Conservation (phyloP, 2,329 filamentous ascomycete genomes). For the Verticillium alfalfae region DNA sequence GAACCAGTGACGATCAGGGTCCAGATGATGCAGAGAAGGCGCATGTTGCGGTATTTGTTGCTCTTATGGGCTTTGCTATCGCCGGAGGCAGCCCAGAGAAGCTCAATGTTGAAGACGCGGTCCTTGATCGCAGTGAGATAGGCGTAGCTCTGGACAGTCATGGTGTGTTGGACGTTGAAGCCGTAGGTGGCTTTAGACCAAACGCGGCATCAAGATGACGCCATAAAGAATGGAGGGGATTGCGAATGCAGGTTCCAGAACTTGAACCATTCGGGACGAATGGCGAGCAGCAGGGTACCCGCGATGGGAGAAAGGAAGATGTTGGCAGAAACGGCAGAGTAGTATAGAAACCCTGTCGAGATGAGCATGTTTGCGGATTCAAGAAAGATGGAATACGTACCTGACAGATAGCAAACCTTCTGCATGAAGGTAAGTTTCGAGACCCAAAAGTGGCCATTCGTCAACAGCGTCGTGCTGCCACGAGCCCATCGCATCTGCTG, state of each 20-base stretch:
- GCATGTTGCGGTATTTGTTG: conserved; percentile 37
- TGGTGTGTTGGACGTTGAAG: conserved; percentile 34
- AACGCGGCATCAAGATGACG: conserved; percentile 28
- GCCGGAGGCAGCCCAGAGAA: conserved; percentile 31
- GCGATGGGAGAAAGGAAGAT: conserved; percentile 34
- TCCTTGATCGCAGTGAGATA: conserved; percentile 36
- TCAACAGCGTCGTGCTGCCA: conserved; percentile 32
- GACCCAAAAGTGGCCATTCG: conserved; percentile 32
- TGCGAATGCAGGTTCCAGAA: conserved; percentile 38
- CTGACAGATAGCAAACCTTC: conserved; percentile 34
- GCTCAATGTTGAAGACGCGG: conserved; percentile 28
- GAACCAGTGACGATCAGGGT: conserved; percentile 23
- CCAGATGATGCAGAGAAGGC: conserved; percentile 31
- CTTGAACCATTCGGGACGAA: conserved; percentile 32
- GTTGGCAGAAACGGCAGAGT: conserved; percentile 29
- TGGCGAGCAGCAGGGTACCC: conserved; percentile 31
- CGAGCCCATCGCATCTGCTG: conserved; percentile 38
- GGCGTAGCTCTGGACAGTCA: conserved; percentile 34
- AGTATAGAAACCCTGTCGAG: conserved; percentile 26
- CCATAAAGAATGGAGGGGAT: conserved; percentile 32
- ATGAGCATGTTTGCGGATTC: neutral
- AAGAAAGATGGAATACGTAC: conserved; percentile 10
- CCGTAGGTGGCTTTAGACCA: conserved; percentile 34
- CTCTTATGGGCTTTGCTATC: conserved; percentile 32
- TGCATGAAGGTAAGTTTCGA: conserved; percentile 29